Base-by-base conservation (phyloP, 805 yeast species). In the Lipomyces mesembrius region DNA sequence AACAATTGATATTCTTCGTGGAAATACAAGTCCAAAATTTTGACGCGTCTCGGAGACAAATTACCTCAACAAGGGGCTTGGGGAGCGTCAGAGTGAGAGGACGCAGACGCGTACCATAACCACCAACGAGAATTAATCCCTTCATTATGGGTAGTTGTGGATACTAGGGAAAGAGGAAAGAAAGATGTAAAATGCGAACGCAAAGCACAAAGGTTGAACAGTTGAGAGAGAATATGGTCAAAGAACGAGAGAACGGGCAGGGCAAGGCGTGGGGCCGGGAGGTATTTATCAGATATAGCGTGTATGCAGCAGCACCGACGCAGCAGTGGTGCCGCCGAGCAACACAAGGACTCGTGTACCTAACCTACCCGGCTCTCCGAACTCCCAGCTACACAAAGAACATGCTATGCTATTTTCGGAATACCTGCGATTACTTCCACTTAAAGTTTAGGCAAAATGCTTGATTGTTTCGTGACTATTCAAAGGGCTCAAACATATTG, bases 71-170 rank as follows among this genome's bases (percentile, higher is more conserved):
- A 17, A 74, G 71, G 57, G 76, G 76, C 67, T 74, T 74, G 59
- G 76, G 76, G n/a, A 74, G 72, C 29, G 76, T 74, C 54, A 74
- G 71, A 34, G 76, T 74, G 77, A 95, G 85, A 71, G 99, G 99
- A 87, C 99, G 93, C 84, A 95, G 90, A 85, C 99, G 95, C 78
- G 99, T 95, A 86, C 99, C 99, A 85, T 93, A 95, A 82, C 99
- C 99, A 79, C 99, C 99, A 76, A 94, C 98, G 80, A 94, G 88
- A 86, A 94, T 94, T 82, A 94, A 88, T 27, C 70, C 71, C 65
- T 68, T 68, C 71, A 68, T 68, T 34, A 9, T 51, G 62, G 51
- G 34, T 34, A 12, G 17, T 17, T 22, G 32, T 25, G n/a, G 34
- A 12, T 25, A 52, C 8, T 52, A 25, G 35, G 25, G n/a, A 37